Evolutionary conservation across 495 filamentous ascomycete species (phyloP).

Genomic region (Trichoderma gamsii): DNA sequence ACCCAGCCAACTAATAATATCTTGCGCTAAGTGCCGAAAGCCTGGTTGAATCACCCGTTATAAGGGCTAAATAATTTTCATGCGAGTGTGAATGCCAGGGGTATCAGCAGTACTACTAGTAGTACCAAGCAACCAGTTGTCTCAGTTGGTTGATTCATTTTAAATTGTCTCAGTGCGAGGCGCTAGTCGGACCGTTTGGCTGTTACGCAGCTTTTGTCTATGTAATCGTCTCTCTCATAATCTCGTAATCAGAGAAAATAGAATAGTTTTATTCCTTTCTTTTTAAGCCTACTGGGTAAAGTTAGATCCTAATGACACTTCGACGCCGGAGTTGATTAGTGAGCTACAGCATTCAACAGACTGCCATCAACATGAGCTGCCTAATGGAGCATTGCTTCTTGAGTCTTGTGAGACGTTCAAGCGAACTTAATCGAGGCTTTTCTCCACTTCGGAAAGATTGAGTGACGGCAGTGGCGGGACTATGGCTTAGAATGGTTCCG

Average conservation of each 20-base stretch:
- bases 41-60: too few species aligned
- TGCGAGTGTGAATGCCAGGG: background rate
- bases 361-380: background rate
- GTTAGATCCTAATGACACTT: background rate
- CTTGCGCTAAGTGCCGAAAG: background rate
- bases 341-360: background rate
- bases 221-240: background rate
- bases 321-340: background rate
- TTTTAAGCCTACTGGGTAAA: background rate
- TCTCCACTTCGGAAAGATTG: background rate
- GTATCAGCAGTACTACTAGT: background rate
- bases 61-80: background rate
- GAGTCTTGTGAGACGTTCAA: background rate
- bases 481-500: background rate
- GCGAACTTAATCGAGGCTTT: background rate
- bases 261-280: background rate
- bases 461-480: slow-evolving; percentile 3
- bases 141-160: background rate
- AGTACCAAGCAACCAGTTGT: background rate
- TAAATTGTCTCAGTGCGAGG: background rate
- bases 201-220: background rate
- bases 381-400: background rate
- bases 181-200: background rate
- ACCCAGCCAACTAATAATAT: background rate
- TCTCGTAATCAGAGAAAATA: background rate